Evolutionary conservation across 1,284 basidiomycete species (phyloP).

Genomic region (Fistulina hepatica): DNA sequence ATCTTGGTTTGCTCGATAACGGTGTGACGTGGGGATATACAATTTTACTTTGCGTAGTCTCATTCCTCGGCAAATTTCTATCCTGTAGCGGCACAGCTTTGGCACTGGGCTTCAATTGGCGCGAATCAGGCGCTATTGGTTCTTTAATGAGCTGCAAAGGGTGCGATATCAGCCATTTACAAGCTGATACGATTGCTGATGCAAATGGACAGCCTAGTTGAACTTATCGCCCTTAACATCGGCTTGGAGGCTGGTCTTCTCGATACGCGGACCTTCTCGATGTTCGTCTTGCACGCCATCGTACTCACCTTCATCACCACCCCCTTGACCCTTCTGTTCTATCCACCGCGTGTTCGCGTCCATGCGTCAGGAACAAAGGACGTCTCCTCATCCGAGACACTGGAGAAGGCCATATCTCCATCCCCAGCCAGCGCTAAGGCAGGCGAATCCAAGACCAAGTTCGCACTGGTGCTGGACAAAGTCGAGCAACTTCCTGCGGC

Average conservation of each 20-base stretch:
- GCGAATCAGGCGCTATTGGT: slow-evolving; percentile 81
- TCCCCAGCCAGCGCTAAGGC: slow-evolving; percentile 10
- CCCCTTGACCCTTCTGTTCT: slow-evolving; percentile 68
- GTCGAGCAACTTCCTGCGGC: slow-evolving; percentile 73
- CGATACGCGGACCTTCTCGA: slow-evolving; percentile 62
- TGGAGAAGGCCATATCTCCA: neutral
- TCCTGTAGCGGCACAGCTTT: slow-evolving; percentile 59
- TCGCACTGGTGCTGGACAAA: slow-evolving; percentile 77
- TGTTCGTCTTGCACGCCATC: slow-evolving; percentile 87
- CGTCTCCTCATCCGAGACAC: slow-evolving; percentile 12
- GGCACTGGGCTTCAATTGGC: slow-evolving; percentile 55
- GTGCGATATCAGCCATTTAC: slow-evolving; percentile 27
- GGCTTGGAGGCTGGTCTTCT: slow-evolving; percentile 76
- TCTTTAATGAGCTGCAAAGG: slow-evolving; percentile 93
- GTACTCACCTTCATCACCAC: slow-evolving; percentile 82
- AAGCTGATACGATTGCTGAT: slow-evolving; percentile 5
- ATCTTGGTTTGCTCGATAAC: slow-evolving; percentile 68
- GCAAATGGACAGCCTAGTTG: slow-evolving; percentile 48
- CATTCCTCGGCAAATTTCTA: slow-evolving; percentile 71
- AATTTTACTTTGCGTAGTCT: slow-evolving; percentile 70
- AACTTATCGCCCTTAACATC: slow-evolving; percentile 90
- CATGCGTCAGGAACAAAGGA: slow-evolving; percentile 12
- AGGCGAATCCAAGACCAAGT: slow-evolving; percentile 40
- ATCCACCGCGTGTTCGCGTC: slow-evolving; percentile 48
- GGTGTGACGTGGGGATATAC: slow-evolving; percentile 83